Conservation (phyloP, 2,329 filamentous ascomycete genomes). For the Alternaria postmessia region DNA sequence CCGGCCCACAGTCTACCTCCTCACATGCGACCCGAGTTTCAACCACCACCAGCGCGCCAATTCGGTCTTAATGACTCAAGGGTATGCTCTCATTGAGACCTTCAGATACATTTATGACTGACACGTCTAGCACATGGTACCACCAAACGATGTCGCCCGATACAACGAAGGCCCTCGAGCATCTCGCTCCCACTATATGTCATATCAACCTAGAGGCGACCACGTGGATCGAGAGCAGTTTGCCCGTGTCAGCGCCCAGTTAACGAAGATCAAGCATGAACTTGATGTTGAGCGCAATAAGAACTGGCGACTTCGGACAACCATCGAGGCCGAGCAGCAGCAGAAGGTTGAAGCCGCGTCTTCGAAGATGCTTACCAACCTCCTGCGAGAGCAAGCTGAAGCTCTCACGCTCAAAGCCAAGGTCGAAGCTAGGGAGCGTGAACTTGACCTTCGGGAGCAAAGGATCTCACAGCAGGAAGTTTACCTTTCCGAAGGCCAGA, state of each 20-base stretch:
- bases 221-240: constrained; percentile 17
- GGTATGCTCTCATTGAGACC: background rate
- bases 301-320: constrained; percentile 13
- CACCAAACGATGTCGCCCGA: background rate
- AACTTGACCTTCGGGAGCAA: constrained; percentile 21
- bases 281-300: constrained; percentile 26
- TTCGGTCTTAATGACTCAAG: background rate
- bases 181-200: constrained; percentile 4
- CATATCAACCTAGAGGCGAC: constrained; percentile 2
- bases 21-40: constrained; percentile 17
- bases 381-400: constrained; percentile 27
- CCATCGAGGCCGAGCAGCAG: constrained; percentile 17
- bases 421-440: constrained; percentile 16
- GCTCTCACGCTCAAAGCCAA: constrained; percentile 17
- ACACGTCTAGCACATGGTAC: background rate
- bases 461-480: constrained; percentile 27
- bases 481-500: constrained; percentile 34
- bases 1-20: constrained; percentile 16
- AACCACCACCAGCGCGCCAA: background rate
- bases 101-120: background rate
- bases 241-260: constrained; percentile 15
- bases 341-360: constrained; percentile 16
- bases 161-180: background rate
- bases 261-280: constrained; percentile 25
- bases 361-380: constrained; percentile 15